Base-by-base conservation (phyloP, 768 basidiomycete genomes). In the Gloeophyllum trabeum region DNA sequence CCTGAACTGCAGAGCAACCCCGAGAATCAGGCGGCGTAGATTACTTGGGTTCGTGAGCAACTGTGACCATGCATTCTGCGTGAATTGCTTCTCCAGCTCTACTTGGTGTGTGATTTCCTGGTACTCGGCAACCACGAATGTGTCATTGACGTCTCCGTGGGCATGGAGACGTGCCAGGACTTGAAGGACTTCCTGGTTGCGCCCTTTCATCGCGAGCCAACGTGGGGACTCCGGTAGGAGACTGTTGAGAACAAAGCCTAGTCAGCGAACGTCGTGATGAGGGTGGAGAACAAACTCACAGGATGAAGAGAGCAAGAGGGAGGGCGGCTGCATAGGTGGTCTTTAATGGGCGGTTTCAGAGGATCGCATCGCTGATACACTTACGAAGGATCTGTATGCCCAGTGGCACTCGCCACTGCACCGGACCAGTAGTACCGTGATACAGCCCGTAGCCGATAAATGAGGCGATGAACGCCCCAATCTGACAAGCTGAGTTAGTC, bases 141-240 rank as follows among this genome's bases (percentile, higher is more conserved):
- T 48, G 43, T 76, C 75, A 34, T 63, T 49, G 18, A 58, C 54
- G 50, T 76, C 55, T 1, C 73, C 73, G 26, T 66, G 54, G 1
- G 76, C 69, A 40, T 78, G 76, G 1, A 78, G 62, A 4, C 71
- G 64, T 3, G 70, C 75, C 22, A 77, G 64, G 12, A 48, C 51
- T 3, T 37, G 39, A 0, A 61, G 44, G 49, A 67, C 67, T 48
- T 75, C 73, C 3, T 72, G 65, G 25, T 66, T 51, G 4, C 70
- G 61, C 6, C 70, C 72, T 39, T 70, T 67, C 53, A 70, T 65
- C 35, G 73, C 72, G 47, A 76, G 61, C 65, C 70, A 78, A 7
- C 75, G 64, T 1, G 74, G 71, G n/a, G 51, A 55, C 36, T 56
- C 53, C 1, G 49, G 49, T 6, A 56, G 48, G 4, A 51, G 32